phyloP scores from a whole-genome alignment of 768 basidiomycete species.

The Termitomyces sp. region DNA sequence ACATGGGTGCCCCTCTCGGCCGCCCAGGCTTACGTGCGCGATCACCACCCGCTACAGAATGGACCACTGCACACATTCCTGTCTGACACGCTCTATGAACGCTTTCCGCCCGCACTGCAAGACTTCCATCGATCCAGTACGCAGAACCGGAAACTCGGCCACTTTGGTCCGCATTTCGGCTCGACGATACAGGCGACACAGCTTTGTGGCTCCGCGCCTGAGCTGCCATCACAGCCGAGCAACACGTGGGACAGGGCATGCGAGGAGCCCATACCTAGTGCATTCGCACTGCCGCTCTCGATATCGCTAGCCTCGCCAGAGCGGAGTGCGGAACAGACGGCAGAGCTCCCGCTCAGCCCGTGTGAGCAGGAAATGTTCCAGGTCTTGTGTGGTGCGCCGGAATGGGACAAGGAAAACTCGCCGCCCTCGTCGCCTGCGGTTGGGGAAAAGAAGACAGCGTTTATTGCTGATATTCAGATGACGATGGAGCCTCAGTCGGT shows the following conservation, averaged over 20 bases:
- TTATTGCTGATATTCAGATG: neutral
- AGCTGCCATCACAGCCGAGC: neutral
- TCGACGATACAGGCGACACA: constrained; percentile 44
- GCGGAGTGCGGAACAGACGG: neutral
- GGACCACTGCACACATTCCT: constrained; percentile 53
- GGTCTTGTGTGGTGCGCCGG: constrained; percentile 55
- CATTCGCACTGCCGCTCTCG: constrained; percentile 12
- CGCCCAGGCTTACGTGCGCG: constrained; percentile 50
- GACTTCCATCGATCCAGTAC: constrained; percentile 51
- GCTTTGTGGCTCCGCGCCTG: constrained; percentile 15
- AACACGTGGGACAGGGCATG: constrained; percentile 13
- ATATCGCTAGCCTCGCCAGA: constrained; percentile 9
- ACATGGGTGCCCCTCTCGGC: constrained; percentile 67
- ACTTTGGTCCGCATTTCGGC: constrained; percentile 64
- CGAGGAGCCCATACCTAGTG: neutral
- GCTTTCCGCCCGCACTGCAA: constrained; percentile 59
- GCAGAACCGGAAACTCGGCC: constrained; percentile 44
- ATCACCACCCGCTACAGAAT: constrained; percentile 36
- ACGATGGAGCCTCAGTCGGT: neutral
- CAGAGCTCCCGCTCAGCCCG: constrained; percentile 58
- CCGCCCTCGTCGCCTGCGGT: constrained; percentile 11
- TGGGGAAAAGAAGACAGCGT: constrained; percentile 10
- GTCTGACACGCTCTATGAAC: constrained; percentile 56
- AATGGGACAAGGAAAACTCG: constrained; percentile 43
- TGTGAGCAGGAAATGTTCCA: constrained; percentile 72